These are phyloP conservation scores for Mucor saturninus DNA, from an alignment of 371 early-diverging fungal species.

Conservation along the genomic window DNA sequence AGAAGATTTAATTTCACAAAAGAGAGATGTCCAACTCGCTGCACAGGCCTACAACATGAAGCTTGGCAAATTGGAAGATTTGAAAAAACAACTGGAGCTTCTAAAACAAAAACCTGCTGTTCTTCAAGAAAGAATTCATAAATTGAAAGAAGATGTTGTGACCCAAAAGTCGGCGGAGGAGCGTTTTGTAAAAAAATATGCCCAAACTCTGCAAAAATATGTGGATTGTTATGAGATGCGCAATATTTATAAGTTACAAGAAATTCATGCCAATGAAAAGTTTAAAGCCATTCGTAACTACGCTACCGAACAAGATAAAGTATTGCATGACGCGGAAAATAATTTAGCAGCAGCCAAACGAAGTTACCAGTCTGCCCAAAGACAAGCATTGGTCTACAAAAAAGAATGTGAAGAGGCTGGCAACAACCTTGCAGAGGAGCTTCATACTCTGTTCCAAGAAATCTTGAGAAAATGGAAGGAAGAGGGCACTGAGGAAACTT, in stretches of 20 bases:
- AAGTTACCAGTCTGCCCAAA: conserved; percentile 11
- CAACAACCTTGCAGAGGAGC: conserved; percentile 43
- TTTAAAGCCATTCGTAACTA: conserved; percentile 2
- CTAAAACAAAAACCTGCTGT: conserved; percentile 14
- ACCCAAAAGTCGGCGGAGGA: not conserved
- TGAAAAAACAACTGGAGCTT: conserved; percentile 3
- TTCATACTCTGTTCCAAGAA: conserved; percentile 56
- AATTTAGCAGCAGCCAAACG: not conserved
- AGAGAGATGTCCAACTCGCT: conserved; percentile 24
- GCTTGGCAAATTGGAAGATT: conserved; percentile 1
- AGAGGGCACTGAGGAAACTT: conserved; percentile 25
- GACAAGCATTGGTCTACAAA: conserved; percentile 23
- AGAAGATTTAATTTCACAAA: conserved; percentile 32
- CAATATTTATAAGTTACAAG: not conserved
- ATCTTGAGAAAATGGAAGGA: conserved; percentile 39
- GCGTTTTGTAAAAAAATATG: not conserved
- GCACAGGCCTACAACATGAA: conserved; percentile 15
- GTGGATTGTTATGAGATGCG: conserved; percentile 3
- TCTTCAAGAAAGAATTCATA: not conserved
- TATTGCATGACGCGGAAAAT: conserved; percentile 10
- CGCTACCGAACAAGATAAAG: not conserved
- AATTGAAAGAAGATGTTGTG: conserved; percentile 2
- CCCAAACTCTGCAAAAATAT: not conserved
- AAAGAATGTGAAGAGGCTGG: conserved; percentile 52
- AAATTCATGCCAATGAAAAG: not conserved